Evolutionary conservation across 2,329 filamentous ascomycete genomes (phyloP).

Genomic region (Fusarium paranaense): DNA sequence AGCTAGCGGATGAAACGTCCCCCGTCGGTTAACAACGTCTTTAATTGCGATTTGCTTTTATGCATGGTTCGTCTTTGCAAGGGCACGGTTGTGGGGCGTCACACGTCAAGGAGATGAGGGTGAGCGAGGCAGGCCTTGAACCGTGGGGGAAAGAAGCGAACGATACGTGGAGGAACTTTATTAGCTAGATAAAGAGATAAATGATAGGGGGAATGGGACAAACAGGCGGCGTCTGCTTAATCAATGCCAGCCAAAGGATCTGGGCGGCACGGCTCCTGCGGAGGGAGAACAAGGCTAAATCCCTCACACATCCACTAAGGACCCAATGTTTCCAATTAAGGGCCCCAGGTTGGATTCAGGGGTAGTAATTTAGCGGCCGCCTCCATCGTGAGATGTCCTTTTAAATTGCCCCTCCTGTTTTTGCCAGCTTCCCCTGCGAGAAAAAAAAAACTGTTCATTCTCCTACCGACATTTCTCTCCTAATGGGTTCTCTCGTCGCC

Average conservation of each 20-base stretch:
- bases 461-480: not conserved
- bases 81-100: not conserved
- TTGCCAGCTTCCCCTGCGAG: slow-evolving; percentile 14
- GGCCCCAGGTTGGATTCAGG: slow-evolving; percentile 20
- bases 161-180: not conserved
- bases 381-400: slow-evolving; percentile 17
- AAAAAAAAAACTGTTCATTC: not conserved
- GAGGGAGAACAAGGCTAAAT: slow-evolving; percentile 21
- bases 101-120: not conserved
- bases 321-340: slow-evolving; percentile 39
- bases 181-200: not conserved
- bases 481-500: slow-evolving; percentile 35
- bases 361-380: slow-evolving; percentile 27
- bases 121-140: not conserved
- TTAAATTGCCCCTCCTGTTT: slow-evolving; percentile 32
- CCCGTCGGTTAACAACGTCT: not conserved
- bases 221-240: not conserved
- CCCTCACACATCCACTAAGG: slow-evolving; percentile 24
- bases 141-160: not conserved
- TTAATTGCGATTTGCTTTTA: slow-evolving; percentile 10
- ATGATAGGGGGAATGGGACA: not conserved
- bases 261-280: not conserved
- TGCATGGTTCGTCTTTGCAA: not conserved
- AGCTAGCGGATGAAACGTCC: not conserved
- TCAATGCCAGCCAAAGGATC: not conserved